A percentile compares a stretch with the other conserved stretches of the same genome.
These are phyloP conservation scores for Globisporangium heterothallicum DNA, from an alignment of 352 stramenopile species.

Conservation along the genomic window DNA sequence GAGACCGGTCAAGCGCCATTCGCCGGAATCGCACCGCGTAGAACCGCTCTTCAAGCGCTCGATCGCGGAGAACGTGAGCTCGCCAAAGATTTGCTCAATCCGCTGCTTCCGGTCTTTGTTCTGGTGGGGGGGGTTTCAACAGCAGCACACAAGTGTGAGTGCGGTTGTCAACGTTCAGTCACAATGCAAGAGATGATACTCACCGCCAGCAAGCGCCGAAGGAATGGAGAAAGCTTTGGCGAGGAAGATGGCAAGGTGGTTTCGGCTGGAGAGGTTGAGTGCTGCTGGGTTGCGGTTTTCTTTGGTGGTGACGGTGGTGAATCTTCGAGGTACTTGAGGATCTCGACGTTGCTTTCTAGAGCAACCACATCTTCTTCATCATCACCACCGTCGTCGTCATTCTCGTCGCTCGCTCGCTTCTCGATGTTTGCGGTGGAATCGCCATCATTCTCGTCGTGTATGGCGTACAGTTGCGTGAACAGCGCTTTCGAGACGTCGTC, in stretches of 20 bases:
- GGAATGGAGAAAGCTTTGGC: conserved; percentile 1
- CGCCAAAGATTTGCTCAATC: conserved; percentile 65
- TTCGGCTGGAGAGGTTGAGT: not conserved
- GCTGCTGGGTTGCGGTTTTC: too few species aligned
- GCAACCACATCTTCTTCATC: conserved; percentile 11
- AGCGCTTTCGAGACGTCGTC: conserved; percentile 62
- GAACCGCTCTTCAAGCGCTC: conserved; percentile 31
- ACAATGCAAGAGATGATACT: not conserved
- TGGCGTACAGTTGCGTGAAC: conserved; percentile 50
- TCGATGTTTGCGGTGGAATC: too few species aligned
- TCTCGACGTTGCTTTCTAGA: conserved; percentile 9
- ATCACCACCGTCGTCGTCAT: conserved; percentile 5
- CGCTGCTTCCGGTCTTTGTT: conserved; percentile 37
- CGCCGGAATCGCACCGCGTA: not conserved
- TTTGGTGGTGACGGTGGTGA: not conserved
- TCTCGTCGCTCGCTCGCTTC: not conserved
- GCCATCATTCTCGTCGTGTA: conserved; percentile 20
- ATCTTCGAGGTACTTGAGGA: conserved; percentile 13
- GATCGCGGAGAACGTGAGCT: conserved; percentile 46
- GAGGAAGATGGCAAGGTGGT: not conserved
- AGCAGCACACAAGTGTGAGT: not conserved
- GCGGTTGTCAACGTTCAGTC: not conserved
- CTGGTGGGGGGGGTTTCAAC: conserved; percentile 7
- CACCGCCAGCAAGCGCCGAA: not conserved
- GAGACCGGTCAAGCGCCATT: conserved; percentile 61